Base-by-base conservation (phyloP, 148 eudicot genomes). In the Mesembryanthemum crystallinum region DNA sequence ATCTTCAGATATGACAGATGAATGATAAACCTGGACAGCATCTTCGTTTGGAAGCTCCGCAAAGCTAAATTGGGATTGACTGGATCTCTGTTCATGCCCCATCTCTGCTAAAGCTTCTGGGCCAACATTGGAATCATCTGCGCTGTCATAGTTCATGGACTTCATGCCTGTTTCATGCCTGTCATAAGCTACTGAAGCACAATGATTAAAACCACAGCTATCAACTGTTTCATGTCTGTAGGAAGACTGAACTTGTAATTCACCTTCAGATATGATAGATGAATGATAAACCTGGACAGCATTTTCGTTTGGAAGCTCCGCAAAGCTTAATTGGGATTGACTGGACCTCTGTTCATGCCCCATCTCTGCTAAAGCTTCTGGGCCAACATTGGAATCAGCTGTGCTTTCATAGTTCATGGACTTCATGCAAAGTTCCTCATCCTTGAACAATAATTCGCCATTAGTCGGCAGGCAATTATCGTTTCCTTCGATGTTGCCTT, bases 101-200 rank as follows among this genome's bases (percentile, higher is more conserved):
- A 12, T 66, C 67, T 35, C 59, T 8, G 62, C n/a, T 67, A 12
- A 17, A 52, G 25, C 29, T 33, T 68, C 54, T 24, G n/a, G 55
- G 27, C 13, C 10, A 45, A 33, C 74, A 74, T 37, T 60, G 30
- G 37, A 66, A 24, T 17, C 60, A 20, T 51, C 75, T 69, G 60
- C 37, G 65, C 4, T 28, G 29, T 24, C 58, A 71, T 62, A 35
- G 45, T 42, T 72, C 64, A 28, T 60, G 39, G 39, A 28, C 69
- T 72, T 62, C 60, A 42, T 1, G 15, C 39, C n/a, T n/a, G n/a
- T n/a, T n/a, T n/a, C n/a, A n/a, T n/a, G n/a, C n/a, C n/a, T n/a
- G n/a, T n/a, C n/a, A 69, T 29, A 58, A 73, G 78, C 49, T 49
- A 17, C 32, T 45, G 37, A 55, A 73, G 72, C 23, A 29, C 8